Evolutionary conservation across 176 grass and related monocot genomes (phyloP).

Genomic region (Oryza brachyantha): DNA sequence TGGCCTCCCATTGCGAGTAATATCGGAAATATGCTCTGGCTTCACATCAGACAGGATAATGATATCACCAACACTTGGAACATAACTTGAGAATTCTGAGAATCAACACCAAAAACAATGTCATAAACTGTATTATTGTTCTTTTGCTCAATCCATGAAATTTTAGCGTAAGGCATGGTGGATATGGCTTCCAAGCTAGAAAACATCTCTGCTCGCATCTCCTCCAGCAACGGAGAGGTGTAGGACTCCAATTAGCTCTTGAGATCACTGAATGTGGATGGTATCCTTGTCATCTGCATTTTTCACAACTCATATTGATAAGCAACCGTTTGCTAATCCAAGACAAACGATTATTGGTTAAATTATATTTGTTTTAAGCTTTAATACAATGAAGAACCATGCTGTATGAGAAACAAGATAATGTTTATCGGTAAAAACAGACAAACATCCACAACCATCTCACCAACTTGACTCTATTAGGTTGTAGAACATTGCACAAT

Average conservation of each 20-base stretch:
- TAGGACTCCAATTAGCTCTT: constrained; percentile 43
- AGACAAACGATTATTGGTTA: background rate
- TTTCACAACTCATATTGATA: constrained; percentile 1
- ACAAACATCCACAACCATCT: background rate
- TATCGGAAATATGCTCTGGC: constrained; percentile 28
- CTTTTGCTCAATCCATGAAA: constrained; percentile 30
- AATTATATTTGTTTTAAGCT: background rate
- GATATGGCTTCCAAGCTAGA: constrained; percentile 49
- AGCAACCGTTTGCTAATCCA: background rate
- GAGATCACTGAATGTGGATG: constrained; percentile 31
- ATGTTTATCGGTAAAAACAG: background rate
- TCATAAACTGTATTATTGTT: background rate
- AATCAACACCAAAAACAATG: background rate
- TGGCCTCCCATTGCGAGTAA: constrained; percentile 7
- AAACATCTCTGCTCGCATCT: constrained; percentile 51
- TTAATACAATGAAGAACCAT: constrained; percentile 6
- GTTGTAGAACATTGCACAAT: background rate
- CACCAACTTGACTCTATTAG: background rate
- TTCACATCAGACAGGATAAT: constrained; percentile 45
- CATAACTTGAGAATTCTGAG: constrained; percentile 28
- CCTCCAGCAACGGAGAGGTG: constrained; percentile 51
- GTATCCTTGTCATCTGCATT: constrained; percentile 53
- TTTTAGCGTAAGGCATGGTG: constrained; percentile 22
- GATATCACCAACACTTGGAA: constrained; percentile 51
- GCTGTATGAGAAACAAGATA: background rate